Conservation (phyloP, 2,329 filamentous ascomycete species). For the Neonectria ditissima region DNA sequence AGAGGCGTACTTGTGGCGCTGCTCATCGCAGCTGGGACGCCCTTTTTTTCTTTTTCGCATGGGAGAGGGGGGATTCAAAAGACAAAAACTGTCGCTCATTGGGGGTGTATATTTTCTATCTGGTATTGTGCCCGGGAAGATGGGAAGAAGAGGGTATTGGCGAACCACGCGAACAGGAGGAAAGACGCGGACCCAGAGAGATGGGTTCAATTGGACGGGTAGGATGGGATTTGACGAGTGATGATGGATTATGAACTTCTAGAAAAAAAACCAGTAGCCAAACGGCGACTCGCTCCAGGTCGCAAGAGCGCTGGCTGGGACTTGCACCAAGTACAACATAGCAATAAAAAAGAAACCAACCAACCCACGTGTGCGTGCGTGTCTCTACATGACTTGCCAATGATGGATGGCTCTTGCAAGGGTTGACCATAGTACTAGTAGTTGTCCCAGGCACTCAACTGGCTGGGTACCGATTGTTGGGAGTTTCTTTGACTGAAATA, state of each 20-base stretch:
- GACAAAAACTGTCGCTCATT: constrained; percentile 16
- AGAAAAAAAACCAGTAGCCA: constrained; percentile 24
- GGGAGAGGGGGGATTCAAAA: constrained; percentile 19
- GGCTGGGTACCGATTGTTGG: not conserved
- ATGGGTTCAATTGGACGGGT: constrained; percentile 6
- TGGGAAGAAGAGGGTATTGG: constrained; percentile 7
- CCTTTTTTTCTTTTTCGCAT: not conserved
- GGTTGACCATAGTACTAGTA: not conserved
- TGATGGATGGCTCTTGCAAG: not conserved
- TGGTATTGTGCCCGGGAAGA: not conserved
- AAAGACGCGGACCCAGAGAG: constrained; percentile 6
- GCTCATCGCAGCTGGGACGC: constrained; percentile 16
- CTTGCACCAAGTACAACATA: constrained; percentile 19
- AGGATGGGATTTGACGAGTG: constrained; percentile 26
- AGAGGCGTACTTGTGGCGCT: constrained; percentile 26
- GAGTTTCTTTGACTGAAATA: not conserved
- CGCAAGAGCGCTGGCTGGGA: constrained; percentile 19
- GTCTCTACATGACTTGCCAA: constrained; percentile 1
- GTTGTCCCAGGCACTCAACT: not conserved
- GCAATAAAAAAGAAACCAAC: constrained; percentile 15
- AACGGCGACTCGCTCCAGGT: constrained; percentile 23
- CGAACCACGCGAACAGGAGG: constrained; percentile 1
- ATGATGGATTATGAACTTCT: constrained; percentile 30
- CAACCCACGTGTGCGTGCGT: not conserved
- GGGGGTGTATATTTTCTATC: constrained; percentile 13